Base-by-base conservation (phyloP, 148 eudicot species). In the Salicornia ramosissima region DNA sequence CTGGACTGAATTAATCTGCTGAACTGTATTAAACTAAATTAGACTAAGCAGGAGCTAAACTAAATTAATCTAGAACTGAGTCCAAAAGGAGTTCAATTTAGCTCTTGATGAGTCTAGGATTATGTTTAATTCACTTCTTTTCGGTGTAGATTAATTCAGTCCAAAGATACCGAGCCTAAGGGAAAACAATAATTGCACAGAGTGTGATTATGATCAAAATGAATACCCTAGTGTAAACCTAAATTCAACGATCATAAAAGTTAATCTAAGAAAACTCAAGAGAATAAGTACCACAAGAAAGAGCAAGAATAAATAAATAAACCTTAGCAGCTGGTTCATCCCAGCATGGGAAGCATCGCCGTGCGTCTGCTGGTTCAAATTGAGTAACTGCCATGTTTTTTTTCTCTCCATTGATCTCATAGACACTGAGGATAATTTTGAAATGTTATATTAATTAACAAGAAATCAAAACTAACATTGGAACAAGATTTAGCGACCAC, bases 271-370 rank as follows among this genome's bases (percentile, higher is more conserved):
- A 29, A 56, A 56, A 10, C 34, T 40, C 0, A 58, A 16, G 1
- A 58, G n/a, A 58, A 30, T 26, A 31, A 34, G 5, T 1, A 14
- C 18, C 21, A 59, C 29, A 68, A 21, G 21, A 36, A 42, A 33
- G 29, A 71, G 28, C 61, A 25, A 74, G 53, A 30, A 62, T 50
- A 28, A 61, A 15, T 76, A 31, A 36, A 55, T 47, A 42, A 30
- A 79, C 98, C 96, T 93, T 93, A 39, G 88, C 88, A 82, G 98
- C 92, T 63, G 98, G 98, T 77, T 93, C 98, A 81, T 93, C 98
- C 98, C 98, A 93, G 71, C 98, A 93, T 15, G 98, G 96, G 75
- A 93, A 90, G 82, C 98, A 93, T 25, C 96, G 88, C 53, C 98
- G 84, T 11, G 95, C 98, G 82, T 93, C 98, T 47, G 96, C 96